Conservation (phyloP, 1,284 basidiomycete species). For the Naganishia liquefaciens region DNA sequence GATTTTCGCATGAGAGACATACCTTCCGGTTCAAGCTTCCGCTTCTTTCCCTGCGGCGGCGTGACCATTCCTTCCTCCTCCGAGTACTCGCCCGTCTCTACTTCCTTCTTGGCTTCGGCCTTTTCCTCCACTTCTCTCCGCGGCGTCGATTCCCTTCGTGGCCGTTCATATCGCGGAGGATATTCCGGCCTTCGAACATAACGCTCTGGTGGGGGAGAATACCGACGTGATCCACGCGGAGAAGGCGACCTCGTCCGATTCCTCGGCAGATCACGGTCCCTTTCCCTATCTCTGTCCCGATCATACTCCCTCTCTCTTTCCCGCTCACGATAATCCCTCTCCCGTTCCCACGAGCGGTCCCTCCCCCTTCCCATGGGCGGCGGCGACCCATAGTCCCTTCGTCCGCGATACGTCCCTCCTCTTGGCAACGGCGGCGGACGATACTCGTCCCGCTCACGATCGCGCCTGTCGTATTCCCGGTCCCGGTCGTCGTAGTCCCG, state of each 20-base stretch:
- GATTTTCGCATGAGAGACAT: neutral
- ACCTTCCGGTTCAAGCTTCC: slow-evolving; percentile 16
- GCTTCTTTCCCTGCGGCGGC: slow-evolving; percentile 12
- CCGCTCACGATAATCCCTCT: slow-evolving; percentile 5
- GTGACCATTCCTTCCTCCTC: slow-evolving; percentile 27
- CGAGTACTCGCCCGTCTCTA: slow-evolving; percentile 13
- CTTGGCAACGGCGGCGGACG: neutral
- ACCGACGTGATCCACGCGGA: neutral
- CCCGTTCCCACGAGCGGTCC: slow-evolving; percentile 1
- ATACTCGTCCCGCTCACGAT: slow-evolving; percentile 8
- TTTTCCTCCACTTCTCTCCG: too few relatives aligned
- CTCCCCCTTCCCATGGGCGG: slow-evolving; percentile 4
- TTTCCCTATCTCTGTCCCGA: neutral
- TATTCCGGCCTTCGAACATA: neutral
- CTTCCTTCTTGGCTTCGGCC: neutral
- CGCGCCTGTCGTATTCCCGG: neutral
- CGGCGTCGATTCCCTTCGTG: slow-evolving; percentile 2
- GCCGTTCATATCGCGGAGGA: slow-evolving; percentile 1
- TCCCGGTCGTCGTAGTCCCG: slow-evolving; percentile 16
- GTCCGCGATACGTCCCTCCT: neutral
- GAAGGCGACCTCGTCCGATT: slow-evolving; percentile 16
- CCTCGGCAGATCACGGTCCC: slow-evolving; percentile 1
- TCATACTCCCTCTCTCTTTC: slow-evolving; percentile 14
- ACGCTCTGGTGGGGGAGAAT: slow-evolving; percentile 3
- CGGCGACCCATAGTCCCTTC: slow-evolving; percentile 2